These are phyloP conservation scores for Herpetomonas tarakana DNA, from an alignment of 208 protist species.

Conservation along the genomic window DNA sequence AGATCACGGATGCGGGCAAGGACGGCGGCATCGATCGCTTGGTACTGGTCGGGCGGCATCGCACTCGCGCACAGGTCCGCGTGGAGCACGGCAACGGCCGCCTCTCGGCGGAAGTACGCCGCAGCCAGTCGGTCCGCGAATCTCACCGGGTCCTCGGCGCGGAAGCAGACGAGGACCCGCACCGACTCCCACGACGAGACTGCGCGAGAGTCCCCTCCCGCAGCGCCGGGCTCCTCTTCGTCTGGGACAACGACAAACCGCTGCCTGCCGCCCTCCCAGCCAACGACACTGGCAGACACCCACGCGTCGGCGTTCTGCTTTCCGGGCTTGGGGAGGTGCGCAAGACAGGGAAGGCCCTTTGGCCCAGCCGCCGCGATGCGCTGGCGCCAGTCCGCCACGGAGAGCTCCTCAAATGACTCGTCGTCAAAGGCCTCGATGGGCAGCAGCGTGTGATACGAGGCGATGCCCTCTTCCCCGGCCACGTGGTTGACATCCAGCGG, in stretches of 20 bases:
- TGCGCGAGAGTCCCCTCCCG: background rate
- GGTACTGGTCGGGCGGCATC: slow-evolving; percentile 93
- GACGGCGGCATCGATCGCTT: slow-evolving; percentile 62
- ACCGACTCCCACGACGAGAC: slow-evolving; percentile 25
- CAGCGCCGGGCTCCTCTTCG: background rate
- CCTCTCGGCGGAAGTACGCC: slow-evolving; percentile 66
- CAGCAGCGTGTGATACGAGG: slow-evolving; percentile 67
- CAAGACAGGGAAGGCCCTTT: background rate
- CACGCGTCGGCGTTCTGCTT: slow-evolving; percentile 13
- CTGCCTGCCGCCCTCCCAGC: slow-evolving; percentile 14
- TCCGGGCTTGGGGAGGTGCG: background rate
- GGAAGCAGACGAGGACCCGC: slow-evolving; percentile 90
- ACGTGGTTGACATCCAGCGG: background rate
- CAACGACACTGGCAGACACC: slow-evolving; percentile 18
- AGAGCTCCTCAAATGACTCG: slow-evolving; percentile 80
- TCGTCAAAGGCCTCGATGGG: slow-evolving; percentile 94
- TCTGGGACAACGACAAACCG: background rate
- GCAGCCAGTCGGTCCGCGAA: slow-evolving; percentile 89
- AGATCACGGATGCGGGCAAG: slow-evolving; percentile 55
- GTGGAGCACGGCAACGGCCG: slow-evolving; percentile 77
- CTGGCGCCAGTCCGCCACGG: slow-evolving; percentile 61
- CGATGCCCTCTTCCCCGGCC: slow-evolving; percentile 3
- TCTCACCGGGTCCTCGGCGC: slow-evolving; percentile 87
- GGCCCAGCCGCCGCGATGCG: slow-evolving; percentile 13
- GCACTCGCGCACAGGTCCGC: slow-evolving; percentile 92